phyloP scores from a whole-genome alignment of 345 rosid species.

The Lumnitzera littorea region DNA sequence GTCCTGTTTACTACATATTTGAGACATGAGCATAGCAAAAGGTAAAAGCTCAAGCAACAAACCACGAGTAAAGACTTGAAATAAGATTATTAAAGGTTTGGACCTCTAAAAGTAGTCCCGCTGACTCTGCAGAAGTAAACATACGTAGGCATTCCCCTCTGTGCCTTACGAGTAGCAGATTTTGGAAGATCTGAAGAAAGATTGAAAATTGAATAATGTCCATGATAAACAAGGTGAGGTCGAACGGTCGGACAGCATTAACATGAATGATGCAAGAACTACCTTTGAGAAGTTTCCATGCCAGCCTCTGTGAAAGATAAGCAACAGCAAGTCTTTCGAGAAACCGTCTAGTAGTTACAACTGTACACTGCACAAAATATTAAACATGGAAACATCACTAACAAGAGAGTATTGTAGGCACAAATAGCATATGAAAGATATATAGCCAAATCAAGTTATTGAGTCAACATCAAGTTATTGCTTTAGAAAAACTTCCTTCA shows the following conservation, averaged over 20 bases:
- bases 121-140: slow-evolving; percentile 64
- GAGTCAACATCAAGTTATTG: too few relatives aligned
- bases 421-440: too few relatives aligned
- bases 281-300: slow-evolving; percentile 99
- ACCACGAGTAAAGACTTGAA: not conserved
- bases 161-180: slow-evolving; percentile 75
- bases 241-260: not conserved
- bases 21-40: slow-evolving; percentile 3
- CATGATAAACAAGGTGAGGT: not conserved
- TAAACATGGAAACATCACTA: too few relatives aligned
- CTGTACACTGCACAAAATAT: slow-evolving; percentile 49
- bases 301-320: slow-evolving; percentile 78
- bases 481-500: too few relatives aligned
- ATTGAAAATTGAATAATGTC: not conserved
- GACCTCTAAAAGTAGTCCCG: slow-evolving; percentile 88
- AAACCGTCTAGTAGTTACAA: slow-evolving; percentile 78
- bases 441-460: too few relatives aligned
- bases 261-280: slow-evolving; percentile 9
- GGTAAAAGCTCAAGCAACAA: slow-evolving; percentile 5
- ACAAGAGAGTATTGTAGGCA: too few relatives aligned
- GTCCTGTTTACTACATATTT: slow-evolving; percentile 44
- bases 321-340: slow-evolving; percentile 83
- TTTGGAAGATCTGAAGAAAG: slow-evolving; percentile 61
- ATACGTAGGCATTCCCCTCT: slow-evolving; percentile 62
- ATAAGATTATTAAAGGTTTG: not conserved